Conservation (phyloP, 2,329 filamentous ascomycete species). For the Corynespora cassiicola region DNA sequence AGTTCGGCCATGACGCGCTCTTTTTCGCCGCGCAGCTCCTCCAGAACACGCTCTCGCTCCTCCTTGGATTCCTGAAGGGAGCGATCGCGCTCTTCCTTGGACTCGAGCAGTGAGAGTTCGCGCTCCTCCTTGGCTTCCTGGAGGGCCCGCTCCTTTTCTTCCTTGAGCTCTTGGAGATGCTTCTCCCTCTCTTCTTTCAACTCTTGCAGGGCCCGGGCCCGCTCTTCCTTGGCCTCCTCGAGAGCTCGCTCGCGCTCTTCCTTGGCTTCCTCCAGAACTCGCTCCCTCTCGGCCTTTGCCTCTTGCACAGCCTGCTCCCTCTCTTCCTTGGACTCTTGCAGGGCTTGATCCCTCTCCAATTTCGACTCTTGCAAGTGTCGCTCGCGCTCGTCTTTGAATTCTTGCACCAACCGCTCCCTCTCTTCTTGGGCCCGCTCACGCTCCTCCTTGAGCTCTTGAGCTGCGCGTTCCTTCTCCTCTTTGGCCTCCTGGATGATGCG, state of each 20-base stretch:
- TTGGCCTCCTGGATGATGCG: constrained; percentile 40
- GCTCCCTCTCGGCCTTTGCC: constrained; percentile 51
- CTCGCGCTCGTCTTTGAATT: constrained; percentile 53
- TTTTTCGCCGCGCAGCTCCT: constrained; percentile 50
- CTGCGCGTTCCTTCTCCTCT: constrained; percentile 49
- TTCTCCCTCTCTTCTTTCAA: constrained; percentile 51
- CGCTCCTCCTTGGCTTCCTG: constrained; percentile 50
- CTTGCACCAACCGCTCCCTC: too few relatives aligned
- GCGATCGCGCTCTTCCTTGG: constrained; percentile 64
- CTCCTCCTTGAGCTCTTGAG: constrained; percentile 27
- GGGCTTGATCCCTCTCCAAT: constrained; percentile 52
- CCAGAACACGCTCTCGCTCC: constrained; percentile 49
- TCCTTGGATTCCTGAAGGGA: constrained; percentile 53
- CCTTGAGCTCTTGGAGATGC: constrained; percentile 52
- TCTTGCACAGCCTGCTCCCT: constrained; percentile 48
- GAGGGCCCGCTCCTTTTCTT: constrained; percentile 49
- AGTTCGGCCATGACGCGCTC: constrained; percentile 44
- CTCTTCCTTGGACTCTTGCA: constrained; percentile 52
- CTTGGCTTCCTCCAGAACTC: too few relatives aligned
- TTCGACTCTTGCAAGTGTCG: constrained; percentile 40
- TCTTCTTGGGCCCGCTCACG: too few relatives aligned
- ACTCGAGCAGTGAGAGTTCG: constrained; percentile 43
- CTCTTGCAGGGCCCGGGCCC: constrained; percentile 45
- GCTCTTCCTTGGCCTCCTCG: constrained; percentile 51
- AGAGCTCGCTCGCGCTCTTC: constrained; percentile 62